Base-by-base conservation (phyloP, 345 rosid species). In the Populus pruinosa region DNA sequence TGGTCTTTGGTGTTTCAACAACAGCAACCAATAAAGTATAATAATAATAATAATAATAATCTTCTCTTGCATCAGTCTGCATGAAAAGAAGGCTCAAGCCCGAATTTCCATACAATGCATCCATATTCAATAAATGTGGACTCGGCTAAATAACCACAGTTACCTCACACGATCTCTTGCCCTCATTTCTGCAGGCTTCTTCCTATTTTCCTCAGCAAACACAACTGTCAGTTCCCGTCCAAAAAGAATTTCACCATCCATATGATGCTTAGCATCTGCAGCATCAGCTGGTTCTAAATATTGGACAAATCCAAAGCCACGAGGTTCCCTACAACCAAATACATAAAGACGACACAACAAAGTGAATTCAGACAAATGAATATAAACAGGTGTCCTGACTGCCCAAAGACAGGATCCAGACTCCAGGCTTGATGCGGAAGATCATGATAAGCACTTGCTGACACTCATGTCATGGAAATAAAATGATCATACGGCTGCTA, bases 301-400 rank as follows among this genome's bases (percentile, higher is more conserved):
- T 79, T 94, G 98, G 71, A 94, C 90, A 85, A 94, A 94, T 43
- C 98, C 98, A 75, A 94, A 94, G 35, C 98, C 98, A 5, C 97
- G 94, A 6, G 97, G 97, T 77, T 88, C 90, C 86, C 98, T 94
- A 87, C 82, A 81, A 8, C 29, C 29, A 77, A 16, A 27, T 6
- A 25, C 68, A 76, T 64, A 49, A 55, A 33, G 39, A 27, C 35
- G 5, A 63, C 14, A 43, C 23, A 47, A 29, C 25, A 35, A 53
- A 17, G 44, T 13, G 20, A 20, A 35, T 8, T 29, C 1, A n/a
- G 11, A 43, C 29, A 71, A 13, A 77, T 39, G 27, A 4, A 23
- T 2, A 33, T 14, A 64, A 41, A 38, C 53, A 33, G 27, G 66
- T 29, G 67, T 61, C n/a, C 33, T 16, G 27, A 72, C 72, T 86